Conservation (phyloP, 1,284 basidiomycete genomes). For the Schizophyllum commune region DNA sequence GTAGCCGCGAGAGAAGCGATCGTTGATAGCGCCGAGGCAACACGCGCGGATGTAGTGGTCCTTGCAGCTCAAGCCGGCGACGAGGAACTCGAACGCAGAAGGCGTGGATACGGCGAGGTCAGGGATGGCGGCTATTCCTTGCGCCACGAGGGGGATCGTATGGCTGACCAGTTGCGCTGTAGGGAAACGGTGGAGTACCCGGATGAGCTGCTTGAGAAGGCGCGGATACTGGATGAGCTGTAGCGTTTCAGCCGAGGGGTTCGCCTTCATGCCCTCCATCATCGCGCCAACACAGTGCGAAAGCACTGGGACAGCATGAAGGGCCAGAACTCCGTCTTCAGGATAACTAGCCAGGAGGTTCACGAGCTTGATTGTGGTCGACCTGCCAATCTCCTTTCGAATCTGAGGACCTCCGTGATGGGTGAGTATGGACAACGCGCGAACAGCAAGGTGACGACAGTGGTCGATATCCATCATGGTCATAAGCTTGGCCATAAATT, state of each 20-base stretch:
- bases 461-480: slow-evolving; percentile 40
- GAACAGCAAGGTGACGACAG: slow-evolving; percentile 44
- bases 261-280: slow-evolving; percentile 28
- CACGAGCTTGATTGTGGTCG: slow-evolving; percentile 30
- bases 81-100: too few relatives aligned
- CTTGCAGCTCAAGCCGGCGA: too few relatives aligned
- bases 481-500: slow-evolving; percentile 44
- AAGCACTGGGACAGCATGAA: slow-evolving; percentile 42
- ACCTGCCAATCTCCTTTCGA: slow-evolving; percentile 42
- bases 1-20: too few relatives aligned
- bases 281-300: slow-evolving; percentile 42
- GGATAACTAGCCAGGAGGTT: slow-evolving; percentile 39
- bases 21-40: too few relatives aligned
- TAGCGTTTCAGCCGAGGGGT: slow-evolving; percentile 13
- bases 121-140: too few relatives aligned
- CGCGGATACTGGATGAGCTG: too few relatives aligned
- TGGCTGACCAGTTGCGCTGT: too few relatives aligned
- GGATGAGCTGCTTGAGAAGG: too few relatives aligned
- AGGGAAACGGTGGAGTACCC: too few relatives aligned
- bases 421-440: slow-evolving; percentile 48
- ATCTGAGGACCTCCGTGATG: slow-evolving; percentile 50
- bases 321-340: slow-evolving; percentile 40
- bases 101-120: too few relatives aligned
- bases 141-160: too few relatives aligned
- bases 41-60: too few relatives aligned